Conservation (phyloP, 164 flowering plant species). For the Berberis vulgaris region DNA sequence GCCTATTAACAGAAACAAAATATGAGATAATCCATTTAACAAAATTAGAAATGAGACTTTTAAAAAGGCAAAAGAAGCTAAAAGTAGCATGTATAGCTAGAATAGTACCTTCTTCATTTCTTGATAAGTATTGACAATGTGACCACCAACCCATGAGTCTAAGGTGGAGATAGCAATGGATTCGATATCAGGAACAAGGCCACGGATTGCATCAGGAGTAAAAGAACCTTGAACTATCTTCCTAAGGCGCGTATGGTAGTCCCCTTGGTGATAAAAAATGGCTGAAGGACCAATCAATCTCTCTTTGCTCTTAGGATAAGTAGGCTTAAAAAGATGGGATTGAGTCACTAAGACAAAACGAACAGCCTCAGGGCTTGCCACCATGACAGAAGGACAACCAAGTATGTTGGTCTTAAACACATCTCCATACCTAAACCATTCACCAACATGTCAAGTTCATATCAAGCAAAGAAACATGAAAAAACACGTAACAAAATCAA, state of each 20-base stretch:
- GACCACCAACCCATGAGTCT: constrained; percentile 44
- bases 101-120: constrained; percentile 71
- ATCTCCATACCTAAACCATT: constrained; percentile 59
- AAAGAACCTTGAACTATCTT: constrained; percentile 61
- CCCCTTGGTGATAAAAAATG: constrained; percentile 79
- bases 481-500: background rate
- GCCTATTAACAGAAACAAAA: constrained; percentile 7
- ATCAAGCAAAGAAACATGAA: background rate
- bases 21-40: constrained; percentile 8
- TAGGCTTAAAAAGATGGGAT: constrained; percentile 81
- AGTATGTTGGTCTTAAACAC: constrained; percentile 81
- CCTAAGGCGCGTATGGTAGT: constrained; percentile 56
- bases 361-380: constrained; percentile 81
- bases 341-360: constrained; percentile 56
- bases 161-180: constrained; percentile 27
- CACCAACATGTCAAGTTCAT: constrained; percentile 1
- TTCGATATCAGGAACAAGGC: constrained; percentile 43
- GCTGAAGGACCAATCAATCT: constrained; percentile 69
- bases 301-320: constrained; percentile 84
- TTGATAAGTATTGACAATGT: constrained; percentile 48
- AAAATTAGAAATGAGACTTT: constrained; percentile 8
- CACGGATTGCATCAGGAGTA: constrained; percentile 35
- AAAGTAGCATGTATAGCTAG: background rate
- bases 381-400: constrained; percentile 77
- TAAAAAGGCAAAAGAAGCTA: background rate